phyloP scores from a whole-genome alignment of 352 stramenopile genomes.

The Globisporangium alternatum region DNA sequence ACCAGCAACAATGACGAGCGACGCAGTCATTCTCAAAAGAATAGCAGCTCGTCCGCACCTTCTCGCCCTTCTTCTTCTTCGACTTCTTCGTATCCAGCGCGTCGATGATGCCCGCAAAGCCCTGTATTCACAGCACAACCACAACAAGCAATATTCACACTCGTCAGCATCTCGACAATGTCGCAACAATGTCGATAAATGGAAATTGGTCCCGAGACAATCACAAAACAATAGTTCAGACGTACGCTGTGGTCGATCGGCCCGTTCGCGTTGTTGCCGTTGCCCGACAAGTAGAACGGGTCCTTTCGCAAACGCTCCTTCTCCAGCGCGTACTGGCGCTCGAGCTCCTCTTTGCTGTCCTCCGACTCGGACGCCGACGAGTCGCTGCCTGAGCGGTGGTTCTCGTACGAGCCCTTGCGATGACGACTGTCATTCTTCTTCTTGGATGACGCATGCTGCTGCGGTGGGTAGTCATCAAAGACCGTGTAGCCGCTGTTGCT shows the following conservation, averaged over 20 bases:
- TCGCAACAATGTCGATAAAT: no score
- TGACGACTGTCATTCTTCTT: conserved; percentile 20
- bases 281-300: conserved; percentile 76
- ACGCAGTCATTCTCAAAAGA: neutral
- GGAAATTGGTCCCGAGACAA: neutral
- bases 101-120: conserved; percentile 81
- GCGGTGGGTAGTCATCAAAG: conserved; percentile 20
- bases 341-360: conserved; percentile 38
- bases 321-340: conserved; percentile 44
- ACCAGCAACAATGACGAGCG: neutral
- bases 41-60: conserved; percentile 25
- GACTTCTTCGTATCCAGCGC: conserved; percentile 61
- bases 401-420: conserved; percentile 50
- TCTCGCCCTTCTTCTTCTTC: conserved; percentile 68
- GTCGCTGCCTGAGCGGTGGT: conserved; percentile 19
- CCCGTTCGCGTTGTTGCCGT: conserved; percentile 36
- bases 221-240: conserved; percentile 1
- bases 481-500: conserved; percentile 20
- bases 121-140: conserved; percentile 21
- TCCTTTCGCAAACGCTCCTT: conserved; percentile 73
- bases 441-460: conserved; percentile 35
- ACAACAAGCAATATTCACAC: conserved; percentile 19
- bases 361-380: conserved; percentile 38
- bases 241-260: conserved; percentile 26
- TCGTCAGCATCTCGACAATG: neutral